Evolutionary conservation across 768 basidiomycete genomes (phyloP), one percentile per base, ranked within the genome.

Genomic region (Psilocybe subaeruginosa): DNA sequence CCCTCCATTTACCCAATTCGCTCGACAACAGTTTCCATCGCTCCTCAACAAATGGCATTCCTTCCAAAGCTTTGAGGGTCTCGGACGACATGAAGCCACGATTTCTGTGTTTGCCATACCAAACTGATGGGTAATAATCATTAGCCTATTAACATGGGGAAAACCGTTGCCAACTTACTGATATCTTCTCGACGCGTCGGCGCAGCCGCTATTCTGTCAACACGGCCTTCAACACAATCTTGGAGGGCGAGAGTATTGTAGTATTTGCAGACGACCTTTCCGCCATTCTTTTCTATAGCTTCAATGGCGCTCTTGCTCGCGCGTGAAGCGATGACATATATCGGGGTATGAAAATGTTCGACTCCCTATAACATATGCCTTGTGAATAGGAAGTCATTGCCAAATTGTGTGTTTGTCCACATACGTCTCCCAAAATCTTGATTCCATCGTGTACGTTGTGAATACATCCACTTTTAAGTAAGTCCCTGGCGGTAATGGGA

Each of bases 401-500:
- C 41, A 27, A 33, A 11, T 16, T 53, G 48, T 31, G 39, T 29
- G 50, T 8, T 86, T 46, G 14, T 59, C 17, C 31, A 78, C 87
- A 57, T 64, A 95, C 93, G 68, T 90, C 87, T 57, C 90, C 94
- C 33, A 99, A 78, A 27, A 99, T 78, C 77, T 99, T 99, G 53
- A 99, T 85, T 3, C 97, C 97, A 64, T 95, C 92, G 66, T 92
- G 88, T 2, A 88, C 89, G 56, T 93, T 83, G 73, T 98, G 96
- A 12, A 99, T 78, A 66, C 93, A 93, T 0, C 94, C 91, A 64
- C 92, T 95, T 59, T 88, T 74, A n/a, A 96, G 78, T 29, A 98
- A 76, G 63, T 95, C 91, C 35, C 82, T 85, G 45, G 93, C 93
- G 19, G 95, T 97, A 56, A 99, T 98, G 4, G 95, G 92, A 46